Evolutionary conservation across 345 rosid species (phyloP).

Genomic region (Trapa incisa): DNA sequence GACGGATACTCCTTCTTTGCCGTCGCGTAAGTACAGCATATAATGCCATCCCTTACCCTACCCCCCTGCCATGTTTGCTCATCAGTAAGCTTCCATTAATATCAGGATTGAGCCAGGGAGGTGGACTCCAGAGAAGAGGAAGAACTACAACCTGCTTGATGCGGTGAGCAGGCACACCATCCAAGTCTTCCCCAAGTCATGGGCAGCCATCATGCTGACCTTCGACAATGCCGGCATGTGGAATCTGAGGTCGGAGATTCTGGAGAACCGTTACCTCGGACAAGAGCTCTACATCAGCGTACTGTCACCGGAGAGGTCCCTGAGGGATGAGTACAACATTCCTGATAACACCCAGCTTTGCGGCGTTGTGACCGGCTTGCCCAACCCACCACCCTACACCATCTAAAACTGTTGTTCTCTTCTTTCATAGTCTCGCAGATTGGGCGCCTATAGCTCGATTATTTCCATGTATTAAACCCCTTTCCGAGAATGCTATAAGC

Average conservation of each 20-base stretch:
- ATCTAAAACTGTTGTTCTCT: slow-evolving; percentile 1
- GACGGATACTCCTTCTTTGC: slow-evolving; percentile 17
- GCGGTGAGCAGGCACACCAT: slow-evolving; percentile 19
- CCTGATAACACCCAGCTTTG: slow-evolving; percentile 13
- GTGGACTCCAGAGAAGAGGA: slow-evolving; percentile 18
- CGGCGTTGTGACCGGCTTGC: slow-evolving; percentile 6
- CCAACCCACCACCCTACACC: slow-evolving; percentile 16
- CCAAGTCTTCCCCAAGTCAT: slow-evolving; percentile 18
- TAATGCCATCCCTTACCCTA: not conserved
- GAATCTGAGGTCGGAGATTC: slow-evolving; percentile 13
- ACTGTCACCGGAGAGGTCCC: slow-evolving; percentile 13
- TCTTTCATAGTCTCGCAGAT: not conserved
- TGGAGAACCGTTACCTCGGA: slow-evolving; percentile 16
- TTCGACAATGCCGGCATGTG: slow-evolving; percentile 20
- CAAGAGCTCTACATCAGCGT: slow-evolving; percentile 15
- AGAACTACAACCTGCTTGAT: slow-evolving; percentile 17
- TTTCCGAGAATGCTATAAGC: not conserved
- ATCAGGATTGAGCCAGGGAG: slow-evolving; percentile 19
- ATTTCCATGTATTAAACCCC: not conserved
- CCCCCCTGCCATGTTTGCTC: not conserved
- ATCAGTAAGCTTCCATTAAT: too few relatives aligned
- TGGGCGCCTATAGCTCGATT: not conserved
- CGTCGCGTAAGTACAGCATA: slow-evolving; percentile 5
- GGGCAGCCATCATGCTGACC: slow-evolving; percentile 19
- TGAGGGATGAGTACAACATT: slow-evolving; percentile 17